Evolutionary conservation across 2,329 filamentous ascomycete genomes (phyloP).

Genomic region (Colletotrichum musae): DNA sequence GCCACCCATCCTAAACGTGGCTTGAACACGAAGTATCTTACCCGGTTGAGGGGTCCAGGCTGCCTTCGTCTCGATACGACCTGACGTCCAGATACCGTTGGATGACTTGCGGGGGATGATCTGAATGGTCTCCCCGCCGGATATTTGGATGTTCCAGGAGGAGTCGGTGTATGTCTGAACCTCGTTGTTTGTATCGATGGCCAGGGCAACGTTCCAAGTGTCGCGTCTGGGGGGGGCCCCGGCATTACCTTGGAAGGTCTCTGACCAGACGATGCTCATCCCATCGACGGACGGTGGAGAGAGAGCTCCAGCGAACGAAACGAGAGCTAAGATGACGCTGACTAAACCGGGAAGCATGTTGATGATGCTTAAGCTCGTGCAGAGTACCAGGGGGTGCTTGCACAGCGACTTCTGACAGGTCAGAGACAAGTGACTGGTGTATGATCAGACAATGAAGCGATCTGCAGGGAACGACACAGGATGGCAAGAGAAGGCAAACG

Average conservation of each 20-base stretch:
- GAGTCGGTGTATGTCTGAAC: constrained; percentile 63
- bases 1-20: constrained; percentile 62
- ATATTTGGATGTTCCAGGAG: constrained; percentile 64
- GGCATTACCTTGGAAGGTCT: constrained; percentile 59
- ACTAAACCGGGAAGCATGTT: constrained; percentile 10
- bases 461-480: too few species aligned
- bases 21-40: constrained; percentile 62
- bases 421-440: too few species aligned
- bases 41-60: constrained; percentile 62
- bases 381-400: neutral
- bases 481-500: too few species aligned
- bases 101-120: constrained; percentile 62
- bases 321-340: constrained; percentile 38
- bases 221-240: constrained; percentile 54
- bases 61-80: constrained; percentile 65
- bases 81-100: constrained; percentile 65
- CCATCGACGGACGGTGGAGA: constrained; percentile 56
- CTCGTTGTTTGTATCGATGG: constrained; percentile 66
- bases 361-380: neutral
- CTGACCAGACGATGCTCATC: constrained; percentile 61
- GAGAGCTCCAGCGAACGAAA: constrained; percentile 51
- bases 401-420: neutral
- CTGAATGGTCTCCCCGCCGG: constrained; percentile 65
- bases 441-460: too few species aligned
- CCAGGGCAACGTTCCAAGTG: constrained; percentile 60